These are phyloP conservation scores for Cutaneotrichosporon cutaneum DNA, from an alignment of 1,284 basidiomycete species.

Conservation along the genomic window DNA sequence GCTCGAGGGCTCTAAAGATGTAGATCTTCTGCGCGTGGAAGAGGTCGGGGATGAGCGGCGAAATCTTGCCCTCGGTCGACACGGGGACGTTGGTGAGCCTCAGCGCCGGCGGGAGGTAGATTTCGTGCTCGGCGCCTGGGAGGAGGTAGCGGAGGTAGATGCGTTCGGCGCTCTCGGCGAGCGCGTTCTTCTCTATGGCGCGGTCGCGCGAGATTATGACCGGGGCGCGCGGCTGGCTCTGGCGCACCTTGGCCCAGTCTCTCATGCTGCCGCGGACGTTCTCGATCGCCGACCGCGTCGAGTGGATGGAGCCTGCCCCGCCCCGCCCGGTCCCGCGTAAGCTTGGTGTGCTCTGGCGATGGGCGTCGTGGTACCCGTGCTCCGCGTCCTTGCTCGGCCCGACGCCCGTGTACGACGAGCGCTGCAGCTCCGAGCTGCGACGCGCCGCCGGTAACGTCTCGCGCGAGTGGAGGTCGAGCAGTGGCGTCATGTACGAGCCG, in stretches of 20 bases:
- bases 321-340: not conserved
- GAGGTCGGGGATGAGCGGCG: conserved; percentile 89
- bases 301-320: conserved; percentile 4
- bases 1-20: conserved; percentile 94
- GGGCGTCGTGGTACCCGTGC: not conserved
- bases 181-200: conserved; percentile 83
- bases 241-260: conserved; percentile 6
- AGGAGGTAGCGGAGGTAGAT: conserved; percentile 90
- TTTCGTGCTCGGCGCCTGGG: conserved; percentile 68
- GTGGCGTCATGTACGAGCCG: conserved; percentile 67
- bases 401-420: conserved; percentile 20
- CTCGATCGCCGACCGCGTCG: not conserved
- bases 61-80: conserved; percentile 68
- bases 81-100: conserved; percentile 55
- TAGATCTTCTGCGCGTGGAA: conserved; percentile 98
- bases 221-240: conserved; percentile 58
- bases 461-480: conserved; percentile 48
- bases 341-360: not conserved
- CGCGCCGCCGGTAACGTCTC: conserved; percentile 17
- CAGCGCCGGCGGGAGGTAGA: conserved; percentile 75
- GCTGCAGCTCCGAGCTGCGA: conserved; percentile 17
- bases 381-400: conserved; percentile 6
- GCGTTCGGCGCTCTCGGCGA: conserved; percentile 89
- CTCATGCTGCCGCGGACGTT: conserved; percentile 10
- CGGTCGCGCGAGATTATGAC: conserved; percentile 84